Percentiles rank a stretch among this genome's conserved stretches.
These are phyloP conservation scores for Akanthomyces muscarius DNA, from an alignment of 2,329 filamentous ascomycete genomes.

Conservation along the genomic window DNA sequence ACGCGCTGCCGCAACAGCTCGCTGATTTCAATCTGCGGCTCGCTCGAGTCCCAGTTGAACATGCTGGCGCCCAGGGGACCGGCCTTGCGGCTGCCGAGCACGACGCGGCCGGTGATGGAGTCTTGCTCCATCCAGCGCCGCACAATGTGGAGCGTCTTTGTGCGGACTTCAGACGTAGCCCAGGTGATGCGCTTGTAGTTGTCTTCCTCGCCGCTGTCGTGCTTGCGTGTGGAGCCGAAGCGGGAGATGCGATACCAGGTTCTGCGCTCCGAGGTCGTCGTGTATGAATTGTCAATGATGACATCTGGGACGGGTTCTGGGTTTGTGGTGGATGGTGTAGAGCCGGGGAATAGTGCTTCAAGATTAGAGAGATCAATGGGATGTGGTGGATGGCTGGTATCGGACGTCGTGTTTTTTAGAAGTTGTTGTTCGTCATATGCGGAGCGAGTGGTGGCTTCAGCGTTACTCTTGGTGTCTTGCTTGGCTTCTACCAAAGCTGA, in stretches of 20 bases:
- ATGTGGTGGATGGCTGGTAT: conserved; percentile 22
- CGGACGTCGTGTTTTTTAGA: not conserved
- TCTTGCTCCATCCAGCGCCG: conserved; percentile 65
- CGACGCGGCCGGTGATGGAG: conserved; percentile 49
- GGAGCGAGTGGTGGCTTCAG: not conserved
- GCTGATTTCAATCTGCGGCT: conserved; percentile 46
- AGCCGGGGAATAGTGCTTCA: conserved; percentile 31
- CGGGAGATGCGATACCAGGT: conserved; percentile 63
- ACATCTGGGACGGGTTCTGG: conserved; percentile 41
- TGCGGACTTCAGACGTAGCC: conserved; percentile 50
- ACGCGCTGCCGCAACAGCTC: conserved; percentile 34
- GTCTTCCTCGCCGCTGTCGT: conserved; percentile 54
- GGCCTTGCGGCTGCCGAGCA: conserved; percentile 35
- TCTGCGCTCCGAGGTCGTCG: conserved; percentile 54
- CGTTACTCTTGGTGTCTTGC: not conserved
- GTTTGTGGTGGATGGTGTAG: conserved; percentile 24
- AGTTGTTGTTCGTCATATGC: not conserved
- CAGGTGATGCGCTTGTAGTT: conserved; percentile 58
- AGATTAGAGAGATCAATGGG: conserved; percentile 33
- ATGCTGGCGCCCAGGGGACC: conserved; percentile 43
- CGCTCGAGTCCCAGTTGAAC: conserved; percentile 59
- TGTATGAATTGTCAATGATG: conserved; percentile 50
- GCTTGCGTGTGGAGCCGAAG: conserved; percentile 53
- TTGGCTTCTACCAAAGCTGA: too few relatives aligned
- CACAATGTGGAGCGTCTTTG: conserved; percentile 54